Conservation (phyloP, 805 yeast species). For the Candida hispaniensis region DNA sequence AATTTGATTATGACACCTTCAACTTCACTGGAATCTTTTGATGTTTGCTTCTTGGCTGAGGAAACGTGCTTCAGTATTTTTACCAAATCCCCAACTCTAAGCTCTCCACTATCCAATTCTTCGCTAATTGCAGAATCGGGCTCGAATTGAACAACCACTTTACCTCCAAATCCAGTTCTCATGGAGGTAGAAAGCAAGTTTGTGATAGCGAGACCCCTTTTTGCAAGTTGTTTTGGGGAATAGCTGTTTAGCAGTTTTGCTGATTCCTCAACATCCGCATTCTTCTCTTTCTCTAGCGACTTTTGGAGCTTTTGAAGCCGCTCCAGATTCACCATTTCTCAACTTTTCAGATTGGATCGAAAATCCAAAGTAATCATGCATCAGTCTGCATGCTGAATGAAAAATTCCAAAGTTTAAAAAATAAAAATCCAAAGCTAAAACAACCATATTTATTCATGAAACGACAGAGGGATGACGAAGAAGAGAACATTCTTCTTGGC, state of each 20-base stretch:
- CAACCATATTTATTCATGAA: too few species aligned
- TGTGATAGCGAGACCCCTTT: constrained; percentile 62
- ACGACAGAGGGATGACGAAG: too few species aligned
- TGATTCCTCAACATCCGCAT: constrained; percentile 43
- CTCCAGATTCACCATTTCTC: constrained; percentile 7
- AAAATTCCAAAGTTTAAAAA: too few species aligned
- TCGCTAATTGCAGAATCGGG: constrained; percentile 39
- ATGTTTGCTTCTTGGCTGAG: constrained; percentile 15
- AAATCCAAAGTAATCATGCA: too few species aligned
- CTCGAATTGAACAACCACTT: constrained; percentile 50
- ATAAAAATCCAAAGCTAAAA: too few species aligned
- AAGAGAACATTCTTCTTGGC: too few species aligned
- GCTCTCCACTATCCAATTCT: constrained; percentile 27
- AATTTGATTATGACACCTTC: constrained; percentile 61
- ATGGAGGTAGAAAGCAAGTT: constrained; percentile 53
- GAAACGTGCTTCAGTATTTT: constrained; percentile 38
- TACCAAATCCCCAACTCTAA: constrained; percentile 69
- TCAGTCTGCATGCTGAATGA: too few species aligned
- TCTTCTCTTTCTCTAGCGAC: constrained; percentile 31
- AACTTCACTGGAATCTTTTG: constrained; percentile 24
- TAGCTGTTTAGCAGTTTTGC: constrained; percentile 35
- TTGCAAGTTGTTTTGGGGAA: constrained; percentile 56
- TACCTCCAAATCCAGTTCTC: constrained; percentile 73
- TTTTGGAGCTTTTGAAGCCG: not conserved
- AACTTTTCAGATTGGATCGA: too few species aligned